These are phyloP conservation scores for Coniochaeta ligniaria DNA, from an alignment of 2,329 filamentous ascomycete species.

Conservation along the genomic window DNA sequence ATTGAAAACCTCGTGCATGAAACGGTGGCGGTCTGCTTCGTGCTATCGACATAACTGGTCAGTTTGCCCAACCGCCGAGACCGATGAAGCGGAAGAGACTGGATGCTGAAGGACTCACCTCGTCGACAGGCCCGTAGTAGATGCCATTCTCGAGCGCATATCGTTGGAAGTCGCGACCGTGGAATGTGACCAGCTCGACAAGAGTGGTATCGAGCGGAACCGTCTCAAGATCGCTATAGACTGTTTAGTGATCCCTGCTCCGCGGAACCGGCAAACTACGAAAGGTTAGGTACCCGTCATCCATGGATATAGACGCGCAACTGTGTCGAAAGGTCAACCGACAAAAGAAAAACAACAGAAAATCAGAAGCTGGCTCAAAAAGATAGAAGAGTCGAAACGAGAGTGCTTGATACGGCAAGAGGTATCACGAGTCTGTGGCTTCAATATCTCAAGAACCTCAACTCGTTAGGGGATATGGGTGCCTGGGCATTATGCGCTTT, in stretches of 20 bases:
- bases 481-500: conserved; percentile 1
- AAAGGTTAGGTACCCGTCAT: conserved; percentile 15
- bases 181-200: conserved; percentile 50
- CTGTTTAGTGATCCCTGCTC: conserved; percentile 8
- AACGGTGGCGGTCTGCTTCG: conserved; percentile 58
- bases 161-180: conserved; percentile 60
- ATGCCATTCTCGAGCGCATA: conserved; percentile 57
- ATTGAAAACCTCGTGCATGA: conserved; percentile 56
- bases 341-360: neutral
- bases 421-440: neutral
- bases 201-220: conserved; percentile 50
- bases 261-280: neutral
- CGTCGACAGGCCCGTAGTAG: conserved; percentile 64
- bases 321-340: neutral
- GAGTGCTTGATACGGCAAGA: neutral
- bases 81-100: neutral
- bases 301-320: conserved; percentile 8
- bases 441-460: conserved; percentile 7
- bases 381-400: conserved; percentile 1
- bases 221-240: conserved; percentile 36
- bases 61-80: neutral
- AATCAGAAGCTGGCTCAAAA: conserved; percentile 2
- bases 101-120: conserved; percentile 39
- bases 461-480: conserved; percentile 9
- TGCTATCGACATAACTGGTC: conserved; percentile 36